These are phyloP conservation scores for Phoenix roebelenii DNA, from an alignment of 176 grass and related monocot species.

Conservation along the genomic window DNA sequence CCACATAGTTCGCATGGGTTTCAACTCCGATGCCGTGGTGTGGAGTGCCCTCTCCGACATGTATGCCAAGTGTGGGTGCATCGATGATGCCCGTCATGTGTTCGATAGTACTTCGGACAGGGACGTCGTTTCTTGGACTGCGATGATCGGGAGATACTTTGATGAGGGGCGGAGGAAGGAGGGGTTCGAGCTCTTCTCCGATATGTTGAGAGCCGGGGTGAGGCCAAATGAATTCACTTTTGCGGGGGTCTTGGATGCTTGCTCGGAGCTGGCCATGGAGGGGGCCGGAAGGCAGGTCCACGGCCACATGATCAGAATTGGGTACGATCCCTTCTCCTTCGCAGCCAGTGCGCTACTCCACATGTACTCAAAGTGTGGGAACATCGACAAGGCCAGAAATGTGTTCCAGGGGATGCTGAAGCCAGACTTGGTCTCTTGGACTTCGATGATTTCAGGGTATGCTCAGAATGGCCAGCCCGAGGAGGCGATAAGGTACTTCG, in stretches of 20 bases:
- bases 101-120: slow-evolving; percentile 40
- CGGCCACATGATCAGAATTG: slow-evolving; percentile 47
- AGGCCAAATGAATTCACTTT: slow-evolving; percentile 73
- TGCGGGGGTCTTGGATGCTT: slow-evolving; percentile 52
- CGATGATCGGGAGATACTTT: slow-evolving; percentile 85
- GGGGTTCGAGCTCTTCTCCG: slow-evolving; percentile 45
- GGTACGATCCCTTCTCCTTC: slow-evolving; percentile 40
- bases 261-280: slow-evolving; percentile 41
- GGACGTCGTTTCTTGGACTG: slow-evolving; percentile 75
- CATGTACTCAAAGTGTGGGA: slow-evolving; percentile 88
- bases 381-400: slow-evolving; percentile 38
- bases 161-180: slow-evolving; percentile 33
- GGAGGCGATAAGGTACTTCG: slow-evolving; percentile 45
- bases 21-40: slow-evolving; percentile 46
- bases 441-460: slow-evolving; percentile 49
- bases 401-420: slow-evolving; percentile 40
- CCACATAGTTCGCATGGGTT: slow-evolving; percentile 51
- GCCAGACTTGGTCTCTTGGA: slow-evolving; percentile 68
- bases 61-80: slow-evolving; percentile 68
- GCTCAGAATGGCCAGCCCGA: slow-evolving; percentile 70
- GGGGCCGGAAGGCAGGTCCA: slow-evolving; percentile 58
- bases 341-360: slow-evolving; percentile 48
- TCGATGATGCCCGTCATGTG: slow-evolving; percentile 57
- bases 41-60: slow-evolving; percentile 83
- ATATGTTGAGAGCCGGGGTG: slow-evolving; percentile 40